Base-by-base conservation (phyloP, 176 grass and related monocot species). In the Zoysia pacifica region DNA sequence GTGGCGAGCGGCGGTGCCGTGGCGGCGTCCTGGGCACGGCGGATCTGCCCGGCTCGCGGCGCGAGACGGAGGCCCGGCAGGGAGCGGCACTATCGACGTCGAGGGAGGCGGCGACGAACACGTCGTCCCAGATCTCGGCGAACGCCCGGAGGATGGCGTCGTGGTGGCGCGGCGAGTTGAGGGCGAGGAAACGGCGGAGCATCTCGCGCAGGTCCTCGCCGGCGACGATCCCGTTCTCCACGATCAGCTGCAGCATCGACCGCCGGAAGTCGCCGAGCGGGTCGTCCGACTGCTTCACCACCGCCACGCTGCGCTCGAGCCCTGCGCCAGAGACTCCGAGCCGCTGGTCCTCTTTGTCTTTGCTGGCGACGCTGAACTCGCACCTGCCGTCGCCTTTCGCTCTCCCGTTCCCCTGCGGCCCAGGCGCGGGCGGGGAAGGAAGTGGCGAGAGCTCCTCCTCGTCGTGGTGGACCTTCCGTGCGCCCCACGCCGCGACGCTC, bases 191-290 rank as follows among this genome's bases (percentile, higher is more conserved):
- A 55, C 81, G 84, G 16, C 67, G 93, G 62, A 93, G 86, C 79
- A 97, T 90, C 86, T 91, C 88, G 37, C 85, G 75, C 81, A 97
- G 84, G 80, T 91, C 88, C 56, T 85, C 91, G 19, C 85, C 68
- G 40, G 77, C 75, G 14, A 82, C 84, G 36, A 97, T 93, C 83
- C 87, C 83, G 62, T 93, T 77, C 86, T 93, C 93, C 74, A 89
- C 81, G 63, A 97, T 89, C 88, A 97, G 89, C 73, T 93, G 88
- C 65, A 87, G 65, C 93, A 97, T 97, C 78, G 93, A 97, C 70
- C 41, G 75, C 60, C 91, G 84, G 73, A 97, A 97, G 76, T 97
- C 91, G 61, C 77, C 55, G 1, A 89, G 79, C 46, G 93, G 93
- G 83, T 97, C 81, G 13, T 61, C 83, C 14, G 93, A 91, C 75